phyloP scores from a whole-genome alignment of 495 filamentous ascomycete species.

The Tuber aestivum region DNA sequence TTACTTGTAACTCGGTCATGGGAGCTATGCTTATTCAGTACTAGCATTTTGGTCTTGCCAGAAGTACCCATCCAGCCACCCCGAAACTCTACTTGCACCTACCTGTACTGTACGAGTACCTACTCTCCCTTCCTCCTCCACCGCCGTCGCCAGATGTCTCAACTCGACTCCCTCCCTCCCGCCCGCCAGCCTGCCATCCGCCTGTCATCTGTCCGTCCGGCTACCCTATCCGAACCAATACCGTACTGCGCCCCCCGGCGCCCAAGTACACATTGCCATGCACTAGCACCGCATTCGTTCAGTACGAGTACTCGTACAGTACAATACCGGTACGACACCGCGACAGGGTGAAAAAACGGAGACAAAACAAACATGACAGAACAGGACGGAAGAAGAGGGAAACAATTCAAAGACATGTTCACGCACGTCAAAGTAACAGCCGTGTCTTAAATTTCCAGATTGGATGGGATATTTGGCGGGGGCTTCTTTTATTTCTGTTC shows the following conservation, averaged over 20 bases:
- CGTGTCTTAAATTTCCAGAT: not conserved
- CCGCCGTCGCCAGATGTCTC: not conserved
- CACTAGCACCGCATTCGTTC: too few relatives aligned
- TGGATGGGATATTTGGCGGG: not conserved
- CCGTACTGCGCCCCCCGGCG: not conserved
- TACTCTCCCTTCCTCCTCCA: not conserved
- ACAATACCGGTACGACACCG: too few relatives aligned
- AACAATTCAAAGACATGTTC: not conserved
- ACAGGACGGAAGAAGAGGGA: not conserved
- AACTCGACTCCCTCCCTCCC: not conserved
- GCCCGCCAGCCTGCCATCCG: not conserved
- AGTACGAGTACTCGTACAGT: too few relatives aligned
- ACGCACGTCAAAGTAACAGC: not conserved
- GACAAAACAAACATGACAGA: not conserved
- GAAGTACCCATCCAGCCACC: not conserved
- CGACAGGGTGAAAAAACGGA: not conserved
- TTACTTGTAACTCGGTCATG: not conserved
- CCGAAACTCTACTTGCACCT: not conserved
- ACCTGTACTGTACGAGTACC: too few relatives aligned
- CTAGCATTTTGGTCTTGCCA: too few relatives aligned
- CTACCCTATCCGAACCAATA: not conserved
- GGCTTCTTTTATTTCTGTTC: not conserved
- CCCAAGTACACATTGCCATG: not conserved
- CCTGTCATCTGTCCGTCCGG: not conserved
- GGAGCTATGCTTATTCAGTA: not conserved